Evolutionary conservation across 169 alveolate genomes (phyloP).

Genomic region (Plasmodium inui): DNA sequence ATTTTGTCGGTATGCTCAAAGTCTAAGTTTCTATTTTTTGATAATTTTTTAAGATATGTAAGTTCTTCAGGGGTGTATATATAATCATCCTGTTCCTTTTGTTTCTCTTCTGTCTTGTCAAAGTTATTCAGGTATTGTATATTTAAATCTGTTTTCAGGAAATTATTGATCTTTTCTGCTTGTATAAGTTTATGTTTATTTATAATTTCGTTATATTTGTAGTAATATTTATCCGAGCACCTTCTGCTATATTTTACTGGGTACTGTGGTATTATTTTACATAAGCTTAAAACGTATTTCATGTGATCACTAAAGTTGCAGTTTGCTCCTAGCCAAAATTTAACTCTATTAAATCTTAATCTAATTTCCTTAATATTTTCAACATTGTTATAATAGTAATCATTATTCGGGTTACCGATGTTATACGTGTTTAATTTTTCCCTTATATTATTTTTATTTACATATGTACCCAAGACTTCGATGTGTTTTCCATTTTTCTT

Average conservation of each 20-base stretch:
- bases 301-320: constrained; percentile 82
- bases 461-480: constrained; percentile 88
- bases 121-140: constrained; percentile 52
- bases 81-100: constrained; percentile 54
- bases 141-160: constrained; percentile 70
- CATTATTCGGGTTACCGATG: constrained; percentile 81
- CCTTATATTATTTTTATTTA: constrained; percentile 79
- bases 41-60: constrained; percentile 66
- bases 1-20: constrained; percentile 62
- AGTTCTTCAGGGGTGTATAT: constrained; percentile 73
- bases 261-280: constrained; percentile 71
- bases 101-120: constrained; percentile 14
- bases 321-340: constrained; percentile 91
- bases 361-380: constrained; percentile 86
- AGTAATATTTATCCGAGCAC: constrained; percentile 68
- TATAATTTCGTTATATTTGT: constrained; percentile 61
- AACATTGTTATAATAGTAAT: constrained; percentile 61
- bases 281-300: constrained; percentile 69
- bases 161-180: constrained; percentile 61
- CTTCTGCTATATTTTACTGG: constrained; percentile 67
- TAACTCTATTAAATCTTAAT: constrained; percentile 88
- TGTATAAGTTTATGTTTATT: constrained; percentile 70
- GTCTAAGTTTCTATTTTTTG: constrained; percentile 64
- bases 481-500: constrained; percentile 92
- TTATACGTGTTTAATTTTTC: constrained; percentile 79